Base-by-base conservation (phyloP, 371 early-diverging fungal species). In the Mucor lusitanicus region DNA sequence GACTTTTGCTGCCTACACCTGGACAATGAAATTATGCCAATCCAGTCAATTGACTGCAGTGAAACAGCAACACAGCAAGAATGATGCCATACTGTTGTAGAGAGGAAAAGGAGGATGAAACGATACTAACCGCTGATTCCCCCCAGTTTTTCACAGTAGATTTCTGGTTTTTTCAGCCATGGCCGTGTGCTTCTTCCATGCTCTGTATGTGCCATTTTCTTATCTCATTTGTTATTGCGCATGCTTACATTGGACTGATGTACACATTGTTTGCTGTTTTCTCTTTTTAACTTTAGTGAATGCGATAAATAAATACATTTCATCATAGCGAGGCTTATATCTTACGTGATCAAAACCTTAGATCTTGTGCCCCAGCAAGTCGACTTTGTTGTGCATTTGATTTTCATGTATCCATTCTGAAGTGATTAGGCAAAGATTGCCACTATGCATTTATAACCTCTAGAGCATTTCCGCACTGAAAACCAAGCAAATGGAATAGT, bases 1-100 rank as follows among this genome's bases (percentile, higher is more conserved):
- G 3, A 92, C 92, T 3, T 92, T 94, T 74, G 80, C 82, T 53
- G 87, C 86, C 0, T 90, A 87, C 59, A 85, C 87, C 1, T 76
- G 81, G 73, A 78, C 86, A 25, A 84, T 88, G 87, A 77, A 81
- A 37, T 56, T 70, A 46, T 64, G 60, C 40, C 58, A 70, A 42
- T 33, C 60, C 35, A 70, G 53, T 0, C 63, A 62, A 15, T 21
- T 64, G 2, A 19, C 60, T 7, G 60, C 69, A 30, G n/a, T 37
- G 53, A 61, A 50, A 35, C 59, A 19, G 21, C 28, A 48, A 23
- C 30, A 33, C 6, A 59, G 30, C 11, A 40, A 59, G 13, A 58
- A 64, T 50, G 68, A 68, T 21, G 68, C 72, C 11, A 28, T 61
- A 5, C 50, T 64, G 12, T 54, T 68, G 61, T 57, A 61, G 37